A percentile compares a stretch with the other conserved stretches of the same genome.
Conservation (phyloP, 2,329 filamentous ascomycete genomes). For the Talaromyces rugulosus region DNA sequence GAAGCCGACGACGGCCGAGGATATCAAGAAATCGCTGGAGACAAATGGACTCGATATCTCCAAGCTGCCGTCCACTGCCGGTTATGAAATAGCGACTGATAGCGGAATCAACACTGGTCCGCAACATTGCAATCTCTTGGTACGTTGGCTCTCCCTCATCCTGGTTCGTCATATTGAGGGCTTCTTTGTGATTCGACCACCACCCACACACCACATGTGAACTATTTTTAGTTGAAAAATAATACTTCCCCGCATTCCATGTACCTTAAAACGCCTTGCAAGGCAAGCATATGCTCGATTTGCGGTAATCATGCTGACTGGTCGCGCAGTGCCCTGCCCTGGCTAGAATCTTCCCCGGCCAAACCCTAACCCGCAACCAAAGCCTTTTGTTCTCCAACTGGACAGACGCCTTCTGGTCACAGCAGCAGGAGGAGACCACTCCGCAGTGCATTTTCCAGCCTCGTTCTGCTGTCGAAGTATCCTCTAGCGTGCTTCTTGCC, state of each 20-base stretch:
- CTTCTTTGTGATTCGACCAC: not conserved
- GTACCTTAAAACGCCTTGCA: not conserved
- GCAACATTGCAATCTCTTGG: not conserved
- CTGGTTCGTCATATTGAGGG: not conserved
- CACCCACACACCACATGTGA: not conserved
- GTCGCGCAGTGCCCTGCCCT: slow-evolving; percentile 10
- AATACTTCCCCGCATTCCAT: not conserved
- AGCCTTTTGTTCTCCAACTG: slow-evolving; percentile 13
- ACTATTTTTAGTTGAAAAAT: not conserved
- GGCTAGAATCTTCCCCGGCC: slow-evolving; percentile 8
- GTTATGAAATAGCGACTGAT: not conserved
- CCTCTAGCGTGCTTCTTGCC: slow-evolving; percentile 28
- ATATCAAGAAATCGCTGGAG: not conserved
- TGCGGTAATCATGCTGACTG: not conserved
- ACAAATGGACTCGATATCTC: not conserved
- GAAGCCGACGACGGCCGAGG: not conserved
- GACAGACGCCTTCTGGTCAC: slow-evolving; percentile 28
- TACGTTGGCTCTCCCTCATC: not conserved
- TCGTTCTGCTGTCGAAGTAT: slow-evolving; percentile 23
- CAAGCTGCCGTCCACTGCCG: not conserved
- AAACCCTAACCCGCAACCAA: slow-evolving; percentile 12
- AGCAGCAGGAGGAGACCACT: slow-evolving; percentile 30
- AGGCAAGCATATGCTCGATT: not conserved
- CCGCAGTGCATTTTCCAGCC: slow-evolving; percentile 34
- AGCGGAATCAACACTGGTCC: not conserved